A percentile compares a stretch with the other conserved stretches of the same genome.
Conservation (phyloP, 1,284 basidiomycete species). For the Cutaneotrichosporon sp. region DNA sequence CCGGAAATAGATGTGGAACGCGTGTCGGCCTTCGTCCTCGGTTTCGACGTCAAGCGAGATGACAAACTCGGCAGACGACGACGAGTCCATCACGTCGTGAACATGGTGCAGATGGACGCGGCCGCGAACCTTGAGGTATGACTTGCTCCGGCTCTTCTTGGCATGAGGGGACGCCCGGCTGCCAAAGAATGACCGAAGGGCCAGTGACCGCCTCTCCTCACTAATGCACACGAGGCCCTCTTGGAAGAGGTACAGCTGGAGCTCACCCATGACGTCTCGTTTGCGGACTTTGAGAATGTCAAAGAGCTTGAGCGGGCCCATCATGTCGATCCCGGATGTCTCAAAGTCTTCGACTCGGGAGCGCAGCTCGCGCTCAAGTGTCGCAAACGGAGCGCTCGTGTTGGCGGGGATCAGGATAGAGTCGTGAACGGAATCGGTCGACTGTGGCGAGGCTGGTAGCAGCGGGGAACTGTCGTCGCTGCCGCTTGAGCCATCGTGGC, state of each 20-base stretch:
- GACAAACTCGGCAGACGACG: slow-evolving; percentile 70
- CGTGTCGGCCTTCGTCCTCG: slow-evolving; percentile 74
- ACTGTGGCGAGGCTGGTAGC: slow-evolving; percentile 34
- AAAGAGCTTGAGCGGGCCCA: slow-evolving; percentile 84
- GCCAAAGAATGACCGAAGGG: slow-evolving; percentile 31
- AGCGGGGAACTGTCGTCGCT: slow-evolving; percentile 25
- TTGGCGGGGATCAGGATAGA: slow-evolving; percentile 3
- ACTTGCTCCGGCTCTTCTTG: background rate
- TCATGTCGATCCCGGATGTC: slow-evolving; percentile 71
- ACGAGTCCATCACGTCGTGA: slow-evolving; percentile 72
- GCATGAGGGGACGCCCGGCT: background rate
- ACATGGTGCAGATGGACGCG: slow-evolving; percentile 92
- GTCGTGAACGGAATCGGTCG: slow-evolving; percentile 18
- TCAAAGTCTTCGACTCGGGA: slow-evolving; percentile 91
- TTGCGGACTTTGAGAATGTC: slow-evolving; percentile 83
- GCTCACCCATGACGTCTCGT: slow-evolving; percentile 78
- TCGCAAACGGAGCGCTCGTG: slow-evolving; percentile 52
- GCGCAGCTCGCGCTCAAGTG: slow-evolving; percentile 79
- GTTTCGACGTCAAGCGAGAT: slow-evolving; percentile 87
- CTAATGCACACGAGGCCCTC: slow-evolving; percentile 94
- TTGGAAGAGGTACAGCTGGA: slow-evolving; percentile 91
- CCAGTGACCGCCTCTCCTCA: slow-evolving; percentile 71
- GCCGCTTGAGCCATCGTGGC: slow-evolving; percentile 21
- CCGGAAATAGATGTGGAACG: slow-evolving; percentile 89
- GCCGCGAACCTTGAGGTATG: slow-evolving; percentile 79